These are phyloP conservation scores for Canariomyces notabilis DNA, from an alignment of 2,329 filamentous ascomycete genomes.

Conservation along the genomic window DNA sequence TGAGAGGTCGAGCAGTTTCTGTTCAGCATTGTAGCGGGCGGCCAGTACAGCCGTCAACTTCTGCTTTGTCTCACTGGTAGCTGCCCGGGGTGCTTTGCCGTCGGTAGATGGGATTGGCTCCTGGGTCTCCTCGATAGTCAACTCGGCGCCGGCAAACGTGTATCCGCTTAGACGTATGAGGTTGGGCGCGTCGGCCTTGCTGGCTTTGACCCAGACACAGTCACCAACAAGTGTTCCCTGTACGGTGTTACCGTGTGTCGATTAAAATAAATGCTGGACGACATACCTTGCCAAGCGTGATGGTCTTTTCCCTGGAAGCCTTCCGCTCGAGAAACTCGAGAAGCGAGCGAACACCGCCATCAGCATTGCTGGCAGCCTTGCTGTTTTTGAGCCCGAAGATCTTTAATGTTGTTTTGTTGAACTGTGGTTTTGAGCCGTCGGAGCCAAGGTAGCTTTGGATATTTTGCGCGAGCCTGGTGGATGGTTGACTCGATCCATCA, in stretches of 20 bases:
- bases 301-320: slow-evolving; percentile 49
- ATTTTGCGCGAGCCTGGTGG: slow-evolving; percentile 21
- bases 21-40: slow-evolving; percentile 64
- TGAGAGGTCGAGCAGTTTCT: slow-evolving; percentile 81
- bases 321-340: slow-evolving; percentile 68
- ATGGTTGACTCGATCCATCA: slow-evolving; percentile 10
- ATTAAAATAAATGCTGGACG: slow-evolving; percentile 18
- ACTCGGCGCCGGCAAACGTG: slow-evolving; percentile 58
- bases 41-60: slow-evolving; percentile 67
- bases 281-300: slow-evolving; percentile 77
- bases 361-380: slow-evolving; percentile 61
- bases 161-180: slow-evolving; percentile 65
- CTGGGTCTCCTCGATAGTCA: slow-evolving; percentile 50
- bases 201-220: slow-evolving; percentile 62
- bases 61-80: slow-evolving; percentile 55
- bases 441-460: slow-evolving; percentile 19
- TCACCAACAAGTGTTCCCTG: slow-evolving; percentile 69
- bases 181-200: slow-evolving; percentile 57
- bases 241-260: slow-evolving; percentile 29
- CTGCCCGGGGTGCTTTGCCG: slow-evolving; percentile 43
- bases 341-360: slow-evolving; percentile 61
- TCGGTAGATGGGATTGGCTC: slow-evolving; percentile 36
- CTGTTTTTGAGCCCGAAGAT: slow-evolving; percentile 63
- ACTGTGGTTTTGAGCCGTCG: slow-evolving; percentile 19
- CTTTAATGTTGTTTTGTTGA: slow-evolving; percentile 37